Evolutionary conservation across 148 eudicot species (phyloP), one percentile per base, ranked within the genome.

Genomic region (Gaultheria prostrata): DNA sequence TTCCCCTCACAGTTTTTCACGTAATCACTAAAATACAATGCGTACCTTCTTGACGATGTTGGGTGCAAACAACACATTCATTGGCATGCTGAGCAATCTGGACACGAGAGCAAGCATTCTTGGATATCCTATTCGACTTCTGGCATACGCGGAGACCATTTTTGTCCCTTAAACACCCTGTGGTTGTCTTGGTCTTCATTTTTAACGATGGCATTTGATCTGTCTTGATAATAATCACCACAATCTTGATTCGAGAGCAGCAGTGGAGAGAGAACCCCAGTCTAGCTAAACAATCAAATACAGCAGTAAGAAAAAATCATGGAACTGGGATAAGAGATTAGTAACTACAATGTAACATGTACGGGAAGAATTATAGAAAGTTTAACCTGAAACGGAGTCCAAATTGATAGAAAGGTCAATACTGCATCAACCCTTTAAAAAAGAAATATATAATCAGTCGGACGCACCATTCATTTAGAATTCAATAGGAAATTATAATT

Each of bases 151-250:
- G 92, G 43, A 96, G 92, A 85, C 91, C 89, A 81, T 82, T 86
- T 88, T 90, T 96, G 83, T 89, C 97, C 91, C 88, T 92, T 77
- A 92, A 72, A 90, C 93, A 89, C 77, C 92, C 89, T 81, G 85
- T 83, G 80, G 89, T 85, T 80, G 93, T 88, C 82, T 89, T 89
- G 84, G 88, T 86, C 89, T 93, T 96, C 99, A 94, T 96, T 82
- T 86, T 92, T 85, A 91, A 24, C 75, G 94, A 93, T 93, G 99
- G 98, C 99, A 96, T 94, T 93, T 94, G 94, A 83, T 88, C 88
- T 87, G 78, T 80, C 84, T 81, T 82, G 86, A 82, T 53, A 78
- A 89, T 72, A 59, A 76, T 76, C 82, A 88, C 81, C 78, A 81
- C 86, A 78, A 83, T 84, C 77, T 80, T 80, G 88, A 78, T 59